Percentiles rank a stretch among this genome's conserved stretches.
Evolutionary conservation across 352 stramenopile species (phyloP).

Genomic region (Pythium periplocum): DNA sequence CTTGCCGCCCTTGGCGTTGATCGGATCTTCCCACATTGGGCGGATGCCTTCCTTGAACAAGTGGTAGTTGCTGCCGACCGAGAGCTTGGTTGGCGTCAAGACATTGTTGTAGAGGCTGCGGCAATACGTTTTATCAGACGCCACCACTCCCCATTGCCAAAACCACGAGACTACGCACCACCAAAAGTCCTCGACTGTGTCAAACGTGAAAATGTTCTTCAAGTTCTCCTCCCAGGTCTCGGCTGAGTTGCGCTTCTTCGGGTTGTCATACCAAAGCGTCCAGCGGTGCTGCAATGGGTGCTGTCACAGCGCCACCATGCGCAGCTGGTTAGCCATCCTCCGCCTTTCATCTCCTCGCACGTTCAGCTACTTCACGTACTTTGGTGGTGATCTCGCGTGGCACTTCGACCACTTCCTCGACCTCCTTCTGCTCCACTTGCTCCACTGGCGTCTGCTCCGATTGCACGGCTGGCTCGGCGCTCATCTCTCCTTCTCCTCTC

Average conservation of each 20-base stretch:
- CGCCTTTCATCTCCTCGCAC: background rate
- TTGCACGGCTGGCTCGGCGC: constrained; percentile 16
- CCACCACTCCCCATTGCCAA: background rate
- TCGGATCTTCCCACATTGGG: constrained; percentile 97
- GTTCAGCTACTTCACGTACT: constrained; percentile 17
- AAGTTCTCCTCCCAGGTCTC: constrained; percentile 89
- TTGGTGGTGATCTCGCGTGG: constrained; percentile 56
- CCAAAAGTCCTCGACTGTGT: constrained; percentile 97
- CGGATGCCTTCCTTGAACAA: constrained; percentile 96
- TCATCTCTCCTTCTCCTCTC: constrained; percentile 11
- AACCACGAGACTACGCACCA: constrained; percentile 41
- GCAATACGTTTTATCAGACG: background rate
- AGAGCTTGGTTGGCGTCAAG: constrained; percentile 84
- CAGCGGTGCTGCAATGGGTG: constrained; percentile 85
- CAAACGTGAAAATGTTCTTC: constrained; percentile 92
- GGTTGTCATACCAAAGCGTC: constrained; percentile 89
- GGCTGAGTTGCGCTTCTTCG: constrained; percentile 84
- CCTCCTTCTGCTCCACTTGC: constrained; percentile 26
- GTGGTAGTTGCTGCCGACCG: constrained; percentile 95
- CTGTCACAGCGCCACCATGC: constrained; percentile 27
- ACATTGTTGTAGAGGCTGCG: constrained; percentile 93
- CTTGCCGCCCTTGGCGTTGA: constrained; percentile 94
- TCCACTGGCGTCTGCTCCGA: constrained; percentile 23
- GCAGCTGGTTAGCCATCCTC: constrained; percentile 10
- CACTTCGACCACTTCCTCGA: constrained; percentile 24